Evolutionary conservation across 441 rosid species (phyloP).

Genomic region (Biscutella laevigata): DNA sequence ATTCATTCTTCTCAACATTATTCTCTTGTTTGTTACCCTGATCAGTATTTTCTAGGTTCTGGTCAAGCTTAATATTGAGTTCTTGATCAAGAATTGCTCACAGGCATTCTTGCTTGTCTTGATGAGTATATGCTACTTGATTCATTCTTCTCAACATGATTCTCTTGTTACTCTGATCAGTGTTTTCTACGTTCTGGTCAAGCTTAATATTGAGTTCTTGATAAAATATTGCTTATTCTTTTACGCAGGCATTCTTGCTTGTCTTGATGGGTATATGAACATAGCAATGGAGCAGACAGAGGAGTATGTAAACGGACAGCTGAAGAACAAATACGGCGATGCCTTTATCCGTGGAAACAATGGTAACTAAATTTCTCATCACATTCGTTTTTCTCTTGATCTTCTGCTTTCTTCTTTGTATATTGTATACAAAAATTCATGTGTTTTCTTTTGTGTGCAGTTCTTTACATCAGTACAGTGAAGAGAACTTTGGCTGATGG

Average conservation of each 20-base stretch:
- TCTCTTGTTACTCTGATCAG: neutral
- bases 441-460: conserved; percentile 32
- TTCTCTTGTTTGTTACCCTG: neutral
- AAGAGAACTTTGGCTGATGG: conserved; percentile 43
- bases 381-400: neutral
- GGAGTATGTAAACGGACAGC: conserved; percentile 61
- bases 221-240: neutral
- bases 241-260: conserved; percentile 62
- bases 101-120: conserved; percentile 75
- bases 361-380: conserved; percentile 26
- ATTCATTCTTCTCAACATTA: neutral
- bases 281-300: conserved; percentile 89
- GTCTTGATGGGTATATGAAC: conserved; percentile 84
- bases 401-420: neutral
- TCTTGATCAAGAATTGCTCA: conserved; percentile 10
- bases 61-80: neutral
- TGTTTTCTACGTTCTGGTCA: neutral
- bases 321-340: conserved; percentile 73
- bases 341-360: conserved; percentile 94
- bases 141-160: neutral
- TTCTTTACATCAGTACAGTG: conserved; percentile 67
- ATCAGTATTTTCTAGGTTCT: neutral
- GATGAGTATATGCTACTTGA: conserved; percentile 58
- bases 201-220: neutral
- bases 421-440: neutral